phyloP scores from a whole-genome alignment of 164 flowering plant species.

The Chimonanthus praecox region DNA sequence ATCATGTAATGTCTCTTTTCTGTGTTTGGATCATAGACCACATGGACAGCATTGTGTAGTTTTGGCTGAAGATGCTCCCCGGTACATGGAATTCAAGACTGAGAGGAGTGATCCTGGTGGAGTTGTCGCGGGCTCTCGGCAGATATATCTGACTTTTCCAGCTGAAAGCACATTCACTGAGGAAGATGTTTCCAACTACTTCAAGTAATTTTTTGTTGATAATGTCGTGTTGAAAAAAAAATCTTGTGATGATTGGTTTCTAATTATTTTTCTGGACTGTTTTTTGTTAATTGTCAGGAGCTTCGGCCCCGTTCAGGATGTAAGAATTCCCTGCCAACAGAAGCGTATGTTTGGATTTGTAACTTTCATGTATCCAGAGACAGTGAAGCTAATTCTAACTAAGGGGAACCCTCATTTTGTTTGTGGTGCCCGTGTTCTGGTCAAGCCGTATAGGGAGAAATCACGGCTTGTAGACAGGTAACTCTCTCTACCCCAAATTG shows the following conservation, averaged over 20 bases:
- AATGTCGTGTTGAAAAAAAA: neutral
- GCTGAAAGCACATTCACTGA: constrained; percentile 89
- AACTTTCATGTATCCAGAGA: constrained; percentile 65
- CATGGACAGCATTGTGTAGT: constrained; percentile 89
- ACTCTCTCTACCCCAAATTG: neutral
- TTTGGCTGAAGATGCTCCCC: constrained; percentile 72
- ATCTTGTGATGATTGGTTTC: neutral
- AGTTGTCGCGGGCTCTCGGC: constrained; percentile 65
- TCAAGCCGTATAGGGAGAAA: constrained; percentile 93
- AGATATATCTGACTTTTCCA: constrained; percentile 88
- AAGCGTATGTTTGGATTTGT: constrained; percentile 96
- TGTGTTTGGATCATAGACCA: constrained; percentile 48
- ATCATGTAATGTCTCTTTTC: constrained; percentile 4
- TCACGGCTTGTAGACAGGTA: constrained; percentile 68
- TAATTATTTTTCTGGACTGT: neutral
- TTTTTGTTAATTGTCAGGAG: constrained; percentile 30
- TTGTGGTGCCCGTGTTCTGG: constrained; percentile 90
- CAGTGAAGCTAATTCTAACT: constrained; percentile 55
- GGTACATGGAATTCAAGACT: constrained; percentile 44
- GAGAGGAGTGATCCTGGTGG: constrained; percentile 68
- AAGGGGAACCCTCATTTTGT: constrained; percentile 86
- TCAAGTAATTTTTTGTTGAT: constrained; percentile 36
- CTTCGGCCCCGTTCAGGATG: constrained; percentile 91
- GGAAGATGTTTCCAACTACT: constrained; percentile 82
- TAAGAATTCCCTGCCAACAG: constrained; percentile 91